phyloP scores from a whole-genome alignment of 331 rosid species.

The Saraca asoca region DNA sequence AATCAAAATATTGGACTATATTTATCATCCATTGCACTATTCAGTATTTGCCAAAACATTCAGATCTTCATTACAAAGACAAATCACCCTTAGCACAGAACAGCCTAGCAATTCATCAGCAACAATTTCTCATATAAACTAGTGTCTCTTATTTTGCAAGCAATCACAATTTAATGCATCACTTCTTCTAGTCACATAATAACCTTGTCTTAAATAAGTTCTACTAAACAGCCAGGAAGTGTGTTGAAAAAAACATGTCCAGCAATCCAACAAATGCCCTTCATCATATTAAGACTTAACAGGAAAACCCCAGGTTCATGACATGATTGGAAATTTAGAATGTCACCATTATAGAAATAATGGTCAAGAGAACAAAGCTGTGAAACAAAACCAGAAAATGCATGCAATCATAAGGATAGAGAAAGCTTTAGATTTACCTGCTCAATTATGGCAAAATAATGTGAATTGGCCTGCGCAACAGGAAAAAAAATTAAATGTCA shows the following conservation, averaged over 20 bases:
- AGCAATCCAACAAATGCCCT: too few relatives aligned
- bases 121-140: neutral
- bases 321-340: too few relatives aligned
- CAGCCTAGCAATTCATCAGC: neutral
- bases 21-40: slow-evolving; percentile 13
- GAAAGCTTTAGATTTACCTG: slow-evolving; percentile 65
- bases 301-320: too few relatives aligned
- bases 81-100: slow-evolving; percentile 3
- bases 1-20: neutral
- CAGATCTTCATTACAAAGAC: slow-evolving; percentile 2
- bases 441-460: slow-evolving; percentile 87
- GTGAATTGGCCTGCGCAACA: slow-evolving; percentile 95
- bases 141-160: neutral
- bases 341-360: slow-evolving; percentile 7
- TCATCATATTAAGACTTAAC: slow-evolving; percentile 7
- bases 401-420: slow-evolving; percentile 16
- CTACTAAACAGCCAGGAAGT: neutral
- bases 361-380: neutral
- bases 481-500: slow-evolving; percentile 25
- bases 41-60: slow-evolving; percentile 3
- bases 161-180: slow-evolving; percentile 2
- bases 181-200: neutral
- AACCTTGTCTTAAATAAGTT: neutral
- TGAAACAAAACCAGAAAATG: slow-evolving; percentile 18
- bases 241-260: too few relatives aligned